phyloP scores from a whole-genome alignment of 164 flowering plant genomes.

The Warburgia ugandensis region DNA sequence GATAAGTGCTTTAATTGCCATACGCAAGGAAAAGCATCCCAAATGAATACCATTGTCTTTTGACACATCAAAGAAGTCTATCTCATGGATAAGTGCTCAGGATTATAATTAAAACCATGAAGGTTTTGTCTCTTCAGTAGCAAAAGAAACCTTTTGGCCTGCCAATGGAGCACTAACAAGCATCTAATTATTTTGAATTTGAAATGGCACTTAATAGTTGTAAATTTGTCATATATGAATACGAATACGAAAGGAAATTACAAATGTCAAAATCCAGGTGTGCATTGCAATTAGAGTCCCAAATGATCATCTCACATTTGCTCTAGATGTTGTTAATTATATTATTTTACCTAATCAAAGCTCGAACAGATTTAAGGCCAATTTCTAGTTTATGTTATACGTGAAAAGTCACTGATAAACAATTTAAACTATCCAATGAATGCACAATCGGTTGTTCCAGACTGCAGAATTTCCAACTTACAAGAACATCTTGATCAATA shows the following conservation, averaged over 20 bases:
- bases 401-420: too few species aligned
- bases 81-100: not conserved
- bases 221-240: slow-evolving; percentile 3
- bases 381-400: too few species aligned
- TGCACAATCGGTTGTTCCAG: too few species aligned
- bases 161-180: slow-evolving; percentile 14
- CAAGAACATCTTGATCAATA: too few species aligned
- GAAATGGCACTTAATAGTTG: slow-evolving; percentile 4
- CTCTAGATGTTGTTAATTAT: too few species aligned
- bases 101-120: slow-evolving; percentile 2
- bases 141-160: not conserved
- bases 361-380: too few species aligned
- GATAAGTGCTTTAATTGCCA: not conserved
- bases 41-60: not conserved
- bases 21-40: not conserved
- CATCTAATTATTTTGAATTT: slow-evolving; percentile 5
- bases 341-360: too few species aligned
- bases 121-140: slow-evolving; percentile 5
- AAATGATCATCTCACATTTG: not conserved
- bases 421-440: too few species aligned
- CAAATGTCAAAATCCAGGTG: not conserved
- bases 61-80: not conserved
- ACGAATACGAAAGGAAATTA: not conserved
- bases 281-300: too few species aligned
- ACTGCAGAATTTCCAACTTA: too few species aligned